A percentile compares a stretch with the other conserved stretches of the same genome.
phyloP scores from a whole-genome alignment of 176 grass and related monocot species.

The Saccharum spontaneum region DNA sequence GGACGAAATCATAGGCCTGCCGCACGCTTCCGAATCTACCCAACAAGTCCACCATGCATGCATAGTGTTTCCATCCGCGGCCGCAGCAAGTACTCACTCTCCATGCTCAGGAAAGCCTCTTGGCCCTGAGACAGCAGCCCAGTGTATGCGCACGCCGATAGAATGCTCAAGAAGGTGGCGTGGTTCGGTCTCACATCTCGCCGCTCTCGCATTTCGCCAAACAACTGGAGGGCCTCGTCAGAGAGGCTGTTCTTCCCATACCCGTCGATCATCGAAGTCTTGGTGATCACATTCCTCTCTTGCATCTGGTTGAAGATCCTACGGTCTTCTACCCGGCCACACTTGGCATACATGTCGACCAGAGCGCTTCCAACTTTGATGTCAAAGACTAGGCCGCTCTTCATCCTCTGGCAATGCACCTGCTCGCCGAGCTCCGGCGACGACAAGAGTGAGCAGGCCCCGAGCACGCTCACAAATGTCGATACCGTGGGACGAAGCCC shows the following conservation, averaged over 20 bases:
- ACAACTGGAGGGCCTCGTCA: constrained; percentile 57
- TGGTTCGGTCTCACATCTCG: constrained; percentile 54
- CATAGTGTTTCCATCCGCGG: constrained; percentile 90
- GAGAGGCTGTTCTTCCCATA: constrained; percentile 84
- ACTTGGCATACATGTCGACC: constrained; percentile 86
- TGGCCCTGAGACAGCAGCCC: constrained; percentile 62
- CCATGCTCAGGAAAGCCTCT: constrained; percentile 82
- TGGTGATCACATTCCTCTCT: constrained; percentile 66
- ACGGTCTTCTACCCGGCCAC: constrained; percentile 61
- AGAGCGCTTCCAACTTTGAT: constrained; percentile 74
- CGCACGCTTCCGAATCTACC: constrained; percentile 64
- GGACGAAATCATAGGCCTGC: constrained; percentile 56
- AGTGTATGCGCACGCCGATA: constrained; percentile 73
- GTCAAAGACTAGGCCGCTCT: constrained; percentile 40
- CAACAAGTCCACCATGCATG: constrained; percentile 87
- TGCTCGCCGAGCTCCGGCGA: constrained; percentile 64
- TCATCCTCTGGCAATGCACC: constrained; percentile 75
- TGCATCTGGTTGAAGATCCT: constrained; percentile 62
- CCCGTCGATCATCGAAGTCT: constrained; percentile 93
- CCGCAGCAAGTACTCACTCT: constrained; percentile 47
- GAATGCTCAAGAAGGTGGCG: constrained; percentile 67
- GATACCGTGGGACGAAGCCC: constrained; percentile 53
- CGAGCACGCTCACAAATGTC: constrained; percentile 70
- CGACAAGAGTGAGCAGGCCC: constrained; percentile 69
- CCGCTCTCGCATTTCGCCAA: constrained; percentile 45